Conservation (phyloP, 495 filamentous ascomycete genomes). For the Saxophila tyrrhenica region DNA sequence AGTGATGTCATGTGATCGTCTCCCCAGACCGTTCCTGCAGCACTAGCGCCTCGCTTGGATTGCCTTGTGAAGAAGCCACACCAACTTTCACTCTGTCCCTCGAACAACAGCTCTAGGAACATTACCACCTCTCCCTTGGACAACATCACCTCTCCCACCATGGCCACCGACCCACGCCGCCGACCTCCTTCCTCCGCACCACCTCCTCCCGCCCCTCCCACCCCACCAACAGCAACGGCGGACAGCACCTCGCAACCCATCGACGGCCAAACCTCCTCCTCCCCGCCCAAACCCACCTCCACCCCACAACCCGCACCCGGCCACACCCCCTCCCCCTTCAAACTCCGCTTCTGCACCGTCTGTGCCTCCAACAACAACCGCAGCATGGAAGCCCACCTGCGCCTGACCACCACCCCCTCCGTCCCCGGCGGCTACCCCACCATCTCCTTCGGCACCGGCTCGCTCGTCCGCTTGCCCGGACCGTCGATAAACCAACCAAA, state of each 20-base stretch:
- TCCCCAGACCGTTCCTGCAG: neutral
- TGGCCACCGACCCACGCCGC: slow-evolving; percentile 48
- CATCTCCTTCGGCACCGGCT: slow-evolving; percentile 96
- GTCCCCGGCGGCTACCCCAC: slow-evolving; percentile 56
- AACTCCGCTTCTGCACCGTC: slow-evolving; percentile 90
- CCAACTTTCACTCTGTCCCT: too few species aligned
- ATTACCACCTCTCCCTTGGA: neutral
- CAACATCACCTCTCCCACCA: slow-evolving; percentile 21
- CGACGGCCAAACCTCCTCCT: neutral
- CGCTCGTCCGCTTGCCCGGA: slow-evolving; percentile 85
- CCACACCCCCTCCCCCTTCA: slow-evolving; percentile 1
- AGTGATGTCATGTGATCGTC: neutral
- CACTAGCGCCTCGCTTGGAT: neutral
- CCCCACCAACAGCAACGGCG: slow-evolving; percentile 32
- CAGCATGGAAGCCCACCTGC: slow-evolving; percentile 56
- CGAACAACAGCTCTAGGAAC: neutral
- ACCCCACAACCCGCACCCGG: slow-evolving; percentile 1
- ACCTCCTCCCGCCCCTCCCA: slow-evolving; percentile 43
- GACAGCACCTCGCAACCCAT: slow-evolving; percentile 12
- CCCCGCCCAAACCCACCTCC: neutral
- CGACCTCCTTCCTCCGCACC: slow-evolving; percentile 36
- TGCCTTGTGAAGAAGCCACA: neutral
- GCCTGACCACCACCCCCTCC: slow-evolving; percentile 55
- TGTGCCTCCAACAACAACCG: slow-evolving; percentile 96
- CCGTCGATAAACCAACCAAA: slow-evolving; percentile 87